Evolutionary conservation across 768 basidiomycete species (phyloP).

Genomic region (Naematelia encephala): DNA sequence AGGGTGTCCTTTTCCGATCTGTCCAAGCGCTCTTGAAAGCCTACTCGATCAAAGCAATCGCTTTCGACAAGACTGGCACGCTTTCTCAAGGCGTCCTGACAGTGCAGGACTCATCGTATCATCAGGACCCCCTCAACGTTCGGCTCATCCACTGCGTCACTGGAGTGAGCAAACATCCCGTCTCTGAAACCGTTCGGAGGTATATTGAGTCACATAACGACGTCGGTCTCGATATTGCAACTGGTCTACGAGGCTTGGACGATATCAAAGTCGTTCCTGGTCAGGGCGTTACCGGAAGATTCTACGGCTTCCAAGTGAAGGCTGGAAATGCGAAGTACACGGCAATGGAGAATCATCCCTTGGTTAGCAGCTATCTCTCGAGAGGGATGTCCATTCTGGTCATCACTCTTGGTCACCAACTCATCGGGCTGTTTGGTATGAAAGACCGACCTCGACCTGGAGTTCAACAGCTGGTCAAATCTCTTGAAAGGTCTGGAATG

Average conservation of each 20-base stretch:
- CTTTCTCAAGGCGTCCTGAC: background rate
- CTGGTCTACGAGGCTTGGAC: no score
- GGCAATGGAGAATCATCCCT: background rate
- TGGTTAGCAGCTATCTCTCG: background rate
- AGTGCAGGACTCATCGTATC: background rate
- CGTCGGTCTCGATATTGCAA: background rate
- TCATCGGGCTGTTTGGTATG: background rate
- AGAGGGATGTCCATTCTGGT: background rate
- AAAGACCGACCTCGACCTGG: background rate
- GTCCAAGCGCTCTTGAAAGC: background rate
- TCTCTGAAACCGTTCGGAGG: background rate
- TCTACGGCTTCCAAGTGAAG: background rate
- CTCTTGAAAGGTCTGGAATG: background rate
- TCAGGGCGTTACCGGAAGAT: background rate
- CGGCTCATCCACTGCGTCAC: background rate
- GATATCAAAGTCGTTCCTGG: background rate
- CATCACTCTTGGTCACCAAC: background rate
- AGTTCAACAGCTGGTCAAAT: background rate
- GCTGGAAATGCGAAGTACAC: background rate
- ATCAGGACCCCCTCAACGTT: background rate
- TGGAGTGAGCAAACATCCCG: background rate
- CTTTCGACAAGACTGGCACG: slow-evolving; percentile 9
- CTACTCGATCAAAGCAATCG: background rate
- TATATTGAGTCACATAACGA: background rate
- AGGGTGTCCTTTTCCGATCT: slow-evolving; percentile 1